phyloP scores from a whole-genome alignment of 1,139 yeast species.

The Yamadazyma sp. region DNA sequence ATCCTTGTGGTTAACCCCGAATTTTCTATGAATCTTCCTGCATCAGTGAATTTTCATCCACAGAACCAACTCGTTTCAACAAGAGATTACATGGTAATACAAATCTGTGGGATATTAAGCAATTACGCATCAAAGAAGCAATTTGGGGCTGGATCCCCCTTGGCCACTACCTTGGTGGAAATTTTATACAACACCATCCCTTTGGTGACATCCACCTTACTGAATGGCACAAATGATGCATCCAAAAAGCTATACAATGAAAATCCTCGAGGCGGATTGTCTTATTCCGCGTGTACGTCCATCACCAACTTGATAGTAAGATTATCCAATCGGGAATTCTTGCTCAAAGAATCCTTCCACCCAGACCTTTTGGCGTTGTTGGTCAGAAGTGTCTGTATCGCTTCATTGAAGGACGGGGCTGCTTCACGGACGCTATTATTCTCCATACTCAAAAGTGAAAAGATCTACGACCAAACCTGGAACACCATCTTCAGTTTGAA shows the following conservation, averaged over 20 bases:
- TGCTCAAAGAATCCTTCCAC: conserved; percentile 47
- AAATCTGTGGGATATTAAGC: conserved; percentile 36
- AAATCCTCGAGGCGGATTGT: conserved; percentile 48
- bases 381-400: conserved; percentile 53
- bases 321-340: conserved; percentile 41
- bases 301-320: conserved; percentile 54
- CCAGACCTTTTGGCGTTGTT: conserved; percentile 60
- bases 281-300: conserved; percentile 60
- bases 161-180: conserved; percentile 53
- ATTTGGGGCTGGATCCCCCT: conserved; percentile 14
- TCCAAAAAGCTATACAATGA: conserved; percentile 29
- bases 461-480: conserved; percentile 34
- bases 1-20: conserved; percentile 36
- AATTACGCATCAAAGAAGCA: conserved; percentile 11
- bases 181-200: conserved; percentile 60
- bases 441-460: conserved; percentile 51
- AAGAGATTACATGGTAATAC: conserved; percentile 61
- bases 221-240: conserved; percentile 23
- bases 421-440: conserved; percentile 58
- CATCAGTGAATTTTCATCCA: conserved; percentile 24
- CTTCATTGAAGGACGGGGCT: conserved; percentile 47
- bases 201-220: conserved; percentile 21
- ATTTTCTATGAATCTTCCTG: conserved; percentile 49
- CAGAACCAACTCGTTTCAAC: conserved; percentile 41
- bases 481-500: conserved; percentile 29